Evolutionary conservation across 2,329 filamentous ascomycete genomes (phyloP).

Genomic region (Zymoseptoria crescenta): DNA sequence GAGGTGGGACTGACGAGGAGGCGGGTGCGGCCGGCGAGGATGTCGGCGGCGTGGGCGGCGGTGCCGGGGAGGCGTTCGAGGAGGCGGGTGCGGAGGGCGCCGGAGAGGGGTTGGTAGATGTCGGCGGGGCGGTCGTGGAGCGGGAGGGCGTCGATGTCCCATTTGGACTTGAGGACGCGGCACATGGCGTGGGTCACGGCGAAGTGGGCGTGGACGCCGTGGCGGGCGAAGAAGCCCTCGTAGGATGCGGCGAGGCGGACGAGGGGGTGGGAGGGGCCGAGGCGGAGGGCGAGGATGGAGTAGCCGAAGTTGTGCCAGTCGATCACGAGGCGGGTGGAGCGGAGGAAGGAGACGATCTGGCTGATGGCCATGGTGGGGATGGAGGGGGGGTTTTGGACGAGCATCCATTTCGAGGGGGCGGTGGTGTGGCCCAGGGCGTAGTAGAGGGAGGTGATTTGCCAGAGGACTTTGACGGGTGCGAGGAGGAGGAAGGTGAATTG

Average conservation of each 20-base stretch:
- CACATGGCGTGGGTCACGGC: constrained; percentile 89
- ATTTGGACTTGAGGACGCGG: constrained; percentile 59
- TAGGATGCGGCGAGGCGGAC: constrained; percentile 70
- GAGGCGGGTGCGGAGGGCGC: constrained; percentile 47
- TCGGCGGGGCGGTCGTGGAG: constrained; percentile 80
- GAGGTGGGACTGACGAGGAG: constrained; percentile 89
- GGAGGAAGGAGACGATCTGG: constrained; percentile 61
- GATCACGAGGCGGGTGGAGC: constrained; percentile 75
- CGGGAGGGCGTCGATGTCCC: constrained; percentile 55
- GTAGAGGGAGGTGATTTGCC: constrained; percentile 69
- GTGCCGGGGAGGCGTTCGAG: constrained; percentile 61
- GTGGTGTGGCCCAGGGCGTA: constrained; percentile 65
- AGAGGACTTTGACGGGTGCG: constrained; percentile 77
- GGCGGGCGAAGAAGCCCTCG: constrained; percentile 66
- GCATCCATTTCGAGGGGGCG: constrained; percentile 70
- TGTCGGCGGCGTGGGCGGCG: constrained; percentile 46
- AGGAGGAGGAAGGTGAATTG: constrained; percentile 68
- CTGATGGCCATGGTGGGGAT: constrained; percentile 82
- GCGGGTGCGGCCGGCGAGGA: constrained; percentile 40
- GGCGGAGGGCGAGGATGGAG: constrained; percentile 70
- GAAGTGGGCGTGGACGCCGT: constrained; percentile 55
- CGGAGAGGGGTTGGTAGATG: constrained; percentile 65
- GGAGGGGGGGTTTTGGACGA: constrained; percentile 89
- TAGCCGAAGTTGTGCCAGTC: constrained; percentile 99
- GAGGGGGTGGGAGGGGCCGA: constrained; percentile 60